Evolutionary conservation across 306 rosid genomes (phyloP).

Genomic region (Abrus precatorius): DNA sequence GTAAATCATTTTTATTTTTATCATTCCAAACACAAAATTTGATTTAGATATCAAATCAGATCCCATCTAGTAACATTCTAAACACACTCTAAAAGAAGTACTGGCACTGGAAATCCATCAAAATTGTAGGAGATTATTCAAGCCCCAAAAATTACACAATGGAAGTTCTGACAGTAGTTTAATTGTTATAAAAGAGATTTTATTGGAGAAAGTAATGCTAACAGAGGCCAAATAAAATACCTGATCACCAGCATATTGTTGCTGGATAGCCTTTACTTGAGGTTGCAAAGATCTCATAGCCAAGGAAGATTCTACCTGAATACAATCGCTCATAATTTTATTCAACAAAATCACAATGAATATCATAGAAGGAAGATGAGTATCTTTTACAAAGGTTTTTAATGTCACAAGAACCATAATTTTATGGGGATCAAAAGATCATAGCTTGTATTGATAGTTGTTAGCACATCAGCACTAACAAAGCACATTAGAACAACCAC

Average conservation of each 20-base stretch:
- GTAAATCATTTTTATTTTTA: not conserved
- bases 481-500: slow-evolving; percentile 37
- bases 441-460: slow-evolving; percentile 20
- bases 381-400: not conserved
- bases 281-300: slow-evolving; percentile 96
- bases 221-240: slow-evolving; percentile 52
- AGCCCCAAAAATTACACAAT: slow-evolving; percentile 10
- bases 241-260: slow-evolving; percentile 92
- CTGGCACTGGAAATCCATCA: no score
- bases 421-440: slow-evolving; percentile 31
- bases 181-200: slow-evolving; percentile 3
- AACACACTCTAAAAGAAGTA: slow-evolving; percentile 31
- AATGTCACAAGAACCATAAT: slow-evolving; percentile 27
- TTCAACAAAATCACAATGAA: slow-evolving; percentile 9
- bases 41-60: slow-evolving; percentile 22
- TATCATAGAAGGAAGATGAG: not conserved
- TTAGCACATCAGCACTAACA: slow-evolving; percentile 26
- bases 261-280: slow-evolving; percentile 85
- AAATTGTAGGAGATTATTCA: no score
- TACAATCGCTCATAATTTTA: slow-evolving; percentile 29
- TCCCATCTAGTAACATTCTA: slow-evolving; percentile 22
- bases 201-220: slow-evolving; percentile 18
- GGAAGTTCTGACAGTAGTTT: not conserved
- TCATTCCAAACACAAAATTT: not conserved
- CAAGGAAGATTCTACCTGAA: slow-evolving; percentile 90